Percentiles rank a stretch among this genome's conserved stretches.
Conservation (phyloP, 345 rosid species). For the Combretum micranthum region DNA sequence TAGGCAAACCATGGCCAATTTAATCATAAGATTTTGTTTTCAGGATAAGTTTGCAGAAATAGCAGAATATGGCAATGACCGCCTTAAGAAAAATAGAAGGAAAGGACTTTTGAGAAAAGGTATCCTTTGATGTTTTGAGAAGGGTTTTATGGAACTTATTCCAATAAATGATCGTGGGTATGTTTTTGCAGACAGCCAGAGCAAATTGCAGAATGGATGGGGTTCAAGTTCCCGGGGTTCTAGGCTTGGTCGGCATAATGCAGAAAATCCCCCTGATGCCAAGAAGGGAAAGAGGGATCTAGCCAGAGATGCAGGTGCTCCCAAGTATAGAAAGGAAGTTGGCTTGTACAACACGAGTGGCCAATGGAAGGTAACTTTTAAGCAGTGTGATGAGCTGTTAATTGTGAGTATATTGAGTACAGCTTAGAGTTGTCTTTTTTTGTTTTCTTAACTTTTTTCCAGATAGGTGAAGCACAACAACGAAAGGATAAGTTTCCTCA, state of each 20-base stretch:
- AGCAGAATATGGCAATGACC: constrained; percentile 37
- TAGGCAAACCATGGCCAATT: background rate
- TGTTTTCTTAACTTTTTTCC: constrained; percentile 17
- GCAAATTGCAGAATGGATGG: constrained; percentile 18
- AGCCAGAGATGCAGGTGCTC: constrained; percentile 11
- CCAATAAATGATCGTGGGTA: constrained; percentile 10
- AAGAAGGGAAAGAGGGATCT: constrained; percentile 17
- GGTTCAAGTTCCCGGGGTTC: constrained; percentile 12
- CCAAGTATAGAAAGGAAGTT: constrained; percentile 18
- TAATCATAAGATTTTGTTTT: constrained; percentile 5
- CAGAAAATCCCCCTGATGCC: constrained; percentile 19
- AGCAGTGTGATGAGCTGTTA: constrained; percentile 6
- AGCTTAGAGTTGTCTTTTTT: background rate
- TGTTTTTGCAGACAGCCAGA: constrained; percentile 36
- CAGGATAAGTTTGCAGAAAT: constrained; percentile 86
- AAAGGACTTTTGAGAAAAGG: constrained; percentile 38
- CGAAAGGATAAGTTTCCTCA: constrained; percentile 38
- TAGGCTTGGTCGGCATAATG: constrained; percentile 15
- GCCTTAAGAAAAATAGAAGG: constrained; percentile 37
- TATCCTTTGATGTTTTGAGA: constrained; percentile 8
- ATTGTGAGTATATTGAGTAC: background rate
- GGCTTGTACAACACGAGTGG: constrained; percentile 28
- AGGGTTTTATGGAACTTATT: background rate
- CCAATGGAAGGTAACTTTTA: constrained; percentile 42
- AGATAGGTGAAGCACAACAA: constrained; percentile 32